Evolutionary conservation across 306 rosid species (phyloP), one percentile per base, ranked within the genome.

Genomic region (Comarum palustre): DNA sequence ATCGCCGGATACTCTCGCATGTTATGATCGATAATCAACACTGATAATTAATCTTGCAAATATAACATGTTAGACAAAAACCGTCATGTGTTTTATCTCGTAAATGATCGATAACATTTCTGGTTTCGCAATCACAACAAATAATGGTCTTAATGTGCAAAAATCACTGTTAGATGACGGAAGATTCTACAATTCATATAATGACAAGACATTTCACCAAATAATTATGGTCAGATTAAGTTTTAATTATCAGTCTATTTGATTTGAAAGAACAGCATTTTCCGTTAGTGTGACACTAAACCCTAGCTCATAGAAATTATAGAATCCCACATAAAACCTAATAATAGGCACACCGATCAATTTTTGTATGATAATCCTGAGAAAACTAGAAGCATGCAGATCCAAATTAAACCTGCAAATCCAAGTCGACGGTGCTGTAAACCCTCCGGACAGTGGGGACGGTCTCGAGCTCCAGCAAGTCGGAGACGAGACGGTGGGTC

Each of bases 371-470:
- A 24, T n/a, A n/a, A n/a, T 55, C 16, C 31, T 11, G 61, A 54
- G 31, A 22, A 8, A 9, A 16, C 2, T 4, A 27, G 16, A 29
- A 59, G 45, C 61, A 59, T 59, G 38, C 65, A 27, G 20, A 29
- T 17, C 31, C 65, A 34, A 41, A 31, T 31, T 31, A 31, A 52
- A 84, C 96, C 86, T 87, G 97, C 45, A 90, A 75, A 67, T 88
- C 92, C 46, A 90, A 70, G 68, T 89, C 92, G 6, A 86, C 94
- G 13, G 96, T 62, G 38, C 96, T 91, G 80, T 72, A 85, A 64
- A 79, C 96, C 84, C 88, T 85, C 62, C 94, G 69, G 0, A 93
- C 84, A n/a, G n/a, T n/a, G 0, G 87, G 90, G 68, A 78, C 36
- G 15, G 81, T 43, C 4, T 84, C 69, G 14, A 85, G 60, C 66